Evolutionary conservation across 2,329 filamentous ascomycete species (phyloP), one percentile per base, ranked within the genome.

Genomic region (Stachybotrys echinatus): DNA sequence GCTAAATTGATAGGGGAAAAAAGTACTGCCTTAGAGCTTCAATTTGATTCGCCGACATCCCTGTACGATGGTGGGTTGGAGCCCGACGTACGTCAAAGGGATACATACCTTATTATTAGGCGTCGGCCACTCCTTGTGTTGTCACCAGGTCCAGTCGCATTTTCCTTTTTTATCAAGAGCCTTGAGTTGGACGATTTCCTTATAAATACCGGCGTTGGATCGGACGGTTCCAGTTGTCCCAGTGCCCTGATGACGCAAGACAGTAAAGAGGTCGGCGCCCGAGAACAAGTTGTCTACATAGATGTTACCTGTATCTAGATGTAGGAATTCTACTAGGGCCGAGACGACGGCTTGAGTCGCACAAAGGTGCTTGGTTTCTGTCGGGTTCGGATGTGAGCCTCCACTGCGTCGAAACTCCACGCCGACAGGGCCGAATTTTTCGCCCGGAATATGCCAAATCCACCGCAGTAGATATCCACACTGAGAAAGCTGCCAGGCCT

Each of bases 401-500:
- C 38, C 38, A 19, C 12, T 40, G 27, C 27, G 12, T 40, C 38
- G 14, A 40, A n/a, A 19, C 18, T 40, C 18, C 12, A 40, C 38
- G 38, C 38, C 18, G 38, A 31, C 38, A 17, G 18, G 38, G 18
- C 18, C 18, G 38, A 17, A 17, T n/a, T 43, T 22, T 43, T 43
- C 18, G 20, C 42, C 42, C 7, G 42, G 42, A 20, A 43, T 43
- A 22, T 22, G n/a, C 42, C 42, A 43, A 43, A 43, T 43, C 42
- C 42, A 43, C 8, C 42, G 42, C 19, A 43, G 20, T 43, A 20
- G 20, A 43, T 43, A 43, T 22, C 20, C 20, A 43, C 42, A 22
- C 42, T 43, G 42, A 43, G 42, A 43, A 43, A 43, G 18, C 38
- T 42, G 38, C 38, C 38, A 42, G n/a, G n/a, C 38, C 17, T 42